These are phyloP conservation scores for Fusarium acutatum DNA, from an alignment of 2,329 filamentous ascomycete species.

Conservation along the genomic window DNA sequence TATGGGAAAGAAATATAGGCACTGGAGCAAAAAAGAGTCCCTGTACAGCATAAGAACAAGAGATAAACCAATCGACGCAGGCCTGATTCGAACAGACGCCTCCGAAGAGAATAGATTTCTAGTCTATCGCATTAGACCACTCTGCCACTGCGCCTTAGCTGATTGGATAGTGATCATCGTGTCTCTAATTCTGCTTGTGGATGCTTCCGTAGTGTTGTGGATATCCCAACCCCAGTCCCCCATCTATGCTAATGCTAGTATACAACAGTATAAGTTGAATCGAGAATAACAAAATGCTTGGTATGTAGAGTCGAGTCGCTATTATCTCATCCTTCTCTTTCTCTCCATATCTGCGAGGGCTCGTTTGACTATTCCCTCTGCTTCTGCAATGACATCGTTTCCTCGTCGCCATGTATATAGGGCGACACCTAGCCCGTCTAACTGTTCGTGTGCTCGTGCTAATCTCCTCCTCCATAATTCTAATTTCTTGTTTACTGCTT, in stretches of 20 bases:
- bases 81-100: conserved; percentile 37
- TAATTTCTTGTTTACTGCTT: conserved; percentile 70
- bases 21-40: neutral
- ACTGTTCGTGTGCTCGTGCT: conserved; percentile 67
- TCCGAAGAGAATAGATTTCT: conserved; percentile 37
- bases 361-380: conserved; percentile 69
- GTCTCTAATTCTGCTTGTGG: neutral
- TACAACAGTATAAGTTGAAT: neutral
- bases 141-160: conserved; percentile 35
- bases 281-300: neutral
- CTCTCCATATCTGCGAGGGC: conserved; percentile 56
- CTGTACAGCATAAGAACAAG: neutral
- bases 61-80: conserved; percentile 26
- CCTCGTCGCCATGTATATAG: conserved; percentile 79
- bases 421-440: conserved; percentile 72
- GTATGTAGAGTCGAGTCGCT: neutral
- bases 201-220: neutral
- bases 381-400: conserved; percentile 73
- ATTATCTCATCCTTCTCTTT: conserved; percentile 26
- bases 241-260: neutral
- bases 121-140: conserved; percentile 38
- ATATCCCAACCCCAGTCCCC: neutral
- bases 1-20: neutral
- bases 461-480: conserved; percentile 77
- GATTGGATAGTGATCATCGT: neutral